Evolutionary conservation across 1,284 basidiomycete species (phyloP).

Genomic region (Quambalaria eucalypti): DNA sequence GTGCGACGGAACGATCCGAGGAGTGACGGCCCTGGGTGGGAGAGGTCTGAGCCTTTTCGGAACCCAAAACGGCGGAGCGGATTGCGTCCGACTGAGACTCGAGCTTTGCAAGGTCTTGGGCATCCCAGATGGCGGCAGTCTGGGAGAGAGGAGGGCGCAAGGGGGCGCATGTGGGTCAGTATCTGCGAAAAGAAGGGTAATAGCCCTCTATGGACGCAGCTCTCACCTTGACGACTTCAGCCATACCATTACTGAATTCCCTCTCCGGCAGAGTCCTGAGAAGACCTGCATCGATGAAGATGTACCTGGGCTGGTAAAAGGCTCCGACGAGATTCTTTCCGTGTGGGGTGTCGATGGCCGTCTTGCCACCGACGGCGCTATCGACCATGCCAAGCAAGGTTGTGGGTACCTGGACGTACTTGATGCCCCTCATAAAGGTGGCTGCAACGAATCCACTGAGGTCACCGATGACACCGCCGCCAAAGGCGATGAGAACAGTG

Average conservation of each 20-base stretch:
- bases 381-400: slow-evolving; percentile 98
- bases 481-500: slow-evolving; percentile 84
- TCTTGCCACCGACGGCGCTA: slow-evolving; percentile 92
- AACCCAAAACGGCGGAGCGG: slow-evolving; percentile 37
- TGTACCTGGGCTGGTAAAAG: slow-evolving; percentile 95
- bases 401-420: slow-evolving; percentile 91
- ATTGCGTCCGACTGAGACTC: slow-evolving; percentile 39
- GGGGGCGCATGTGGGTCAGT: not conserved
- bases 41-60: slow-evolving; percentile 19
- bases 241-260: slow-evolving; percentile 97
- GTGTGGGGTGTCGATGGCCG: slow-evolving; percentile 89
- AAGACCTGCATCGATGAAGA: slow-evolving; percentile 95
- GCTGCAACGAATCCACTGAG: slow-evolving; percentile 91
- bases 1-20: slow-evolving; percentile 32
- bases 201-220: slow-evolving; percentile 22
- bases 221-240: slow-evolving; percentile 97
- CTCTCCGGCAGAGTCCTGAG: slow-evolving; percentile 82
- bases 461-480: slow-evolving; percentile 91
- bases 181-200: not conserved
- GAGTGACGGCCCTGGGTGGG: slow-evolving; percentile 33
- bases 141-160: no score
- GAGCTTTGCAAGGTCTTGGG: slow-evolving; percentile 43
- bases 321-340: slow-evolving; percentile 98
- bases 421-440: slow-evolving; percentile 72
- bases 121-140: slow-evolving; percentile 47